A percentile compares a stretch with the other conserved stretches of the same genome.
phyloP scores from a whole-genome alignment of 306 rosid species.

The Cucumis melo region DNA sequence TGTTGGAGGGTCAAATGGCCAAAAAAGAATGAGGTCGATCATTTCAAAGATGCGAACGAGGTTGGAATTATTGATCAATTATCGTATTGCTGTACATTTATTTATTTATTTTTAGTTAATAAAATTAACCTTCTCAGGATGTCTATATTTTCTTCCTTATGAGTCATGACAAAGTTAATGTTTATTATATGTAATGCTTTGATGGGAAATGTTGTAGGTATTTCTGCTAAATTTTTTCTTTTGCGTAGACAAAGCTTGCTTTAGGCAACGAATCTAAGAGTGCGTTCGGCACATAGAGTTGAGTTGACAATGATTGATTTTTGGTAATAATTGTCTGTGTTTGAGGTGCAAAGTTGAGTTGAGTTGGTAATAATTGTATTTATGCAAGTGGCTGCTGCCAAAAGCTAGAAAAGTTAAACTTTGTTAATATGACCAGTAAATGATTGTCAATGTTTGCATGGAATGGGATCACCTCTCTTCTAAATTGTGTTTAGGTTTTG shows the following conservation, averaged over 20 bases:
- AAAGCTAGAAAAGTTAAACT: neutral
- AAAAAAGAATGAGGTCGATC: conserved; percentile 28
- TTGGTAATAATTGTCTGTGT: too few relatives aligned
- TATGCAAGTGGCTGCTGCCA: neutral
- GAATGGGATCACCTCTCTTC: neutral
- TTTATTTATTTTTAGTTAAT: neutral
- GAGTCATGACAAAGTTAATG: neutral
- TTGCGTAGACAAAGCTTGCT: neutral
- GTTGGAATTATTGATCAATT: conserved; percentile 17
- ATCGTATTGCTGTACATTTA: neutral
- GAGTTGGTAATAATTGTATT: neutral
- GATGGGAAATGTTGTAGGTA: neutral
- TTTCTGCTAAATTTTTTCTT: neutral
- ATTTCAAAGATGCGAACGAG: conserved; percentile 97
- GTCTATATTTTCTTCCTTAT: neutral
- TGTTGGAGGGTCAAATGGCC: conserved; percentile 99
- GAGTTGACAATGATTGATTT: too few relatives aligned
- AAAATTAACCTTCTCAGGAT: neutral
- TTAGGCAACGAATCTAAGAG: neutral
- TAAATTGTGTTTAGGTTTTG: conserved; percentile 50
- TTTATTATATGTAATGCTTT: neutral
- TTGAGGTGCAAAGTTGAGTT: too few relatives aligned
- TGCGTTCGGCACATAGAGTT: too few relatives aligned
- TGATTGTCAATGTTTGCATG: neutral
- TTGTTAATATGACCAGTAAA: neutral